Evolutionary conservation across 2,329 filamentous ascomycete species (phyloP), one percentile per base, ranked within the genome.

Genomic region (Teratosphaeriaceae sp.): DNA sequence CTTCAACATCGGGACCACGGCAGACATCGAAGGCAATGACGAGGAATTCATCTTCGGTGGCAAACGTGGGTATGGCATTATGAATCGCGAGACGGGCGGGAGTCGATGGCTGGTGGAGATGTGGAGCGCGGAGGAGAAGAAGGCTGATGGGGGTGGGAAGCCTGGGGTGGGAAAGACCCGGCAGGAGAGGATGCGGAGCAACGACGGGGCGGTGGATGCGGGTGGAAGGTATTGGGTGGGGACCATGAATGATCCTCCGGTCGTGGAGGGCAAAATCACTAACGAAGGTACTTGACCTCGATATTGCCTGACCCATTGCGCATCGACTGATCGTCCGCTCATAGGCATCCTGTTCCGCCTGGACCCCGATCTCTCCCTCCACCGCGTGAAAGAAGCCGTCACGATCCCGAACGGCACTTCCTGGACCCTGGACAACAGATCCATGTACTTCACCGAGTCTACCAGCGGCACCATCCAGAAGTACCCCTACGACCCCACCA

Each of bases 321-420:
- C 33, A 30, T 33, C 2, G 2, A 33, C 20, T 39, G 12, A 12
- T 42, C 27, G 26, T n/a, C 23, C 23, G 5, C 19, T 27, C 27
- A 22, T 66, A 84, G 88, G 87, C 38, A 74, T 81, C 11, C 71
- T 95, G 15, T 85, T 84, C 67, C 75, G 84, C 45, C 82, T 94
- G 56, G 75, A 83, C 59, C 70, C 74, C 12, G 74, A 80, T 57
- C 68, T 78, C 38, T 71, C 70, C 21, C 70, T 82, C 49, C 72
- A 78, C 54, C 73, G 75, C 27, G 71, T 45, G 16, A 49, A 41
- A 18, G 30, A 35, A 5, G 29, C 37, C 12, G 75, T 94, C 54
- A 83, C 75, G 24, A 94, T 94, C 53, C 88, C 89, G 43, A 94
- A 94, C 67, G 83, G 85, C 38, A 80, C 89, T 38, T 83, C 84